A percentile compares a stretch with the other conserved stretches of the same genome.
phyloP scores from a whole-genome alignment of 768 basidiomycete species.

The Lactarius tabidus region DNA sequence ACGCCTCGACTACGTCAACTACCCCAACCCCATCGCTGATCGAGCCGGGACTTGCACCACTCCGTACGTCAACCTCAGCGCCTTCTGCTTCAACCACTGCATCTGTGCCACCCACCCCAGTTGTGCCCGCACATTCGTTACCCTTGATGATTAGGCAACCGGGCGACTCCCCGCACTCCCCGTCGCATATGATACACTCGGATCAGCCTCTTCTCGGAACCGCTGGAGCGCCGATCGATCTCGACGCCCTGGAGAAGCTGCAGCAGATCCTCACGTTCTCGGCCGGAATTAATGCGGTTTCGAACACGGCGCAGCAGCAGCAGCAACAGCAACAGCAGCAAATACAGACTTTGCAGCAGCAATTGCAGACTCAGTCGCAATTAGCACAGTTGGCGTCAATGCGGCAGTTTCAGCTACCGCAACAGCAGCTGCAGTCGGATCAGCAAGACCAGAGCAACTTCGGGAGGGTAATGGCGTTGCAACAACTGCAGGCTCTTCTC shows the following conservation, averaged over 20 bases:
- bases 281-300: slow-evolving; percentile 2
- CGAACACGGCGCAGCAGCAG: not conserved
- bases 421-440: not conserved
- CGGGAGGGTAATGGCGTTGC: not conserved
- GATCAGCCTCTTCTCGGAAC: not conserved
- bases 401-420: not conserved
- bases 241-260: slow-evolving; percentile 15
- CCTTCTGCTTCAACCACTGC: not conserved
- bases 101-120: not conserved
- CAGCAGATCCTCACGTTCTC: slow-evolving; percentile 13
- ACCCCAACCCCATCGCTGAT: slow-evolving; percentile 16
- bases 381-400: not conserved
- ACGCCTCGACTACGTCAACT: not conserved
- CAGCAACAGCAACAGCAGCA: not conserved
- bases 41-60: not conserved
- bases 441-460: not conserved
- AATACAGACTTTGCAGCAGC: not conserved
- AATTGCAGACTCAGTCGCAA: not conserved
- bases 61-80: not conserved
- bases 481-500: slow-evolving; percentile 6
- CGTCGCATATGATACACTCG: not conserved
- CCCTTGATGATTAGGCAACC: not conserved
- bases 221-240: slow-evolving; percentile 5
- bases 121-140: not conserved
- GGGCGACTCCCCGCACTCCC: not conserved